Evolutionary conservation across 1,284 basidiomycete genomes (phyloP).

Genomic region (Spongispora temasekensis): DNA sequence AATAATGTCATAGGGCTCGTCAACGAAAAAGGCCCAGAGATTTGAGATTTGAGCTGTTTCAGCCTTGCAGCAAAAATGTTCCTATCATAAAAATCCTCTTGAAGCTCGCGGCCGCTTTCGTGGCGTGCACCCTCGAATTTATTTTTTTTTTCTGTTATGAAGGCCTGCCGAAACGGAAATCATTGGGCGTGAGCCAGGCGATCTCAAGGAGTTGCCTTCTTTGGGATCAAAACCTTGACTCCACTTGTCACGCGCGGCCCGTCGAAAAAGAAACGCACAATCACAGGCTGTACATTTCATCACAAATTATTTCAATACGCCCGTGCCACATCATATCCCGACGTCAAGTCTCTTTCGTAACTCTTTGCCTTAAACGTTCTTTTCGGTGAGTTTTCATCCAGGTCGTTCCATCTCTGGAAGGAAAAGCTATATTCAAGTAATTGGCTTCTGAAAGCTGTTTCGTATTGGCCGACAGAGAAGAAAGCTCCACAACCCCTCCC

Average conservation of each 20-base stretch:
- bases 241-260: no score
- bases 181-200: slow-evolving; percentile 15
- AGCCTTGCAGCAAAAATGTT: not conserved
- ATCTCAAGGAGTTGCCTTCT: slow-evolving; percentile 24
- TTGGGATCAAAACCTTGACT: not conserved
- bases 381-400: not conserved
- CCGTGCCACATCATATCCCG: not conserved
- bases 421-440: no score
- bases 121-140: slow-evolving; percentile 15
- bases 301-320: not conserved
- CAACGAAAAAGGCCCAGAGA: no score
- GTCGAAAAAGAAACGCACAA: no score
- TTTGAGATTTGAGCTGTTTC: no score
- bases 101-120: slow-evolving; percentile 11
- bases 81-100: not conserved
- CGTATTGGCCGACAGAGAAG: slow-evolving; percentile 7
- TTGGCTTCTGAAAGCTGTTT: not conserved
- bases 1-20: no score
- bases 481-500: slow-evolving; percentile 27
- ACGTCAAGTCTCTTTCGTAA: not conserved
- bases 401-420: slow-evolving; percentile 3
- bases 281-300: no score
- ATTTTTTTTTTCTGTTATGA: no score
- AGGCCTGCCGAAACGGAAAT: slow-evolving; percentile 16
- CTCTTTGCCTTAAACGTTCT: slow-evolving; percentile 1